Evolutionary conservation across 441 rosid genomes (phyloP).

Genomic region (Erysimum cheiri): DNA sequence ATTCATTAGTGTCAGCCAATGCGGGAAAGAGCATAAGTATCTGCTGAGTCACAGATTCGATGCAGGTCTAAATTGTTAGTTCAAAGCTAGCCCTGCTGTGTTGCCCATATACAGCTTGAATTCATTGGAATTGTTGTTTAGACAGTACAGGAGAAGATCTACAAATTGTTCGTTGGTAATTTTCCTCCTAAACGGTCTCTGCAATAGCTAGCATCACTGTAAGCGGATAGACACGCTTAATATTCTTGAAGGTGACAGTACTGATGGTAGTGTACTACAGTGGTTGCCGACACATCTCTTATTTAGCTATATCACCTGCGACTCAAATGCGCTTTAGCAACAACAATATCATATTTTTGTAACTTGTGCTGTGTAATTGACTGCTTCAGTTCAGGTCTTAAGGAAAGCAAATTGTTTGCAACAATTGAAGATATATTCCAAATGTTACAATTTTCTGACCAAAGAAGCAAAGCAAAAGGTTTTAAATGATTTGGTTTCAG

Average conservation of each 20-base stretch:
- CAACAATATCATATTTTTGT: neutral
- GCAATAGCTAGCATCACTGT: neutral
- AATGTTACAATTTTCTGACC: neutral
- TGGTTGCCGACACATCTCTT: slow-evolving; percentile 3
- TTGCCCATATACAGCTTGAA: neutral
- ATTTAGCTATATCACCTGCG: slow-evolving; percentile 1
- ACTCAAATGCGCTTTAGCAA: neutral
- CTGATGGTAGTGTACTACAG: neutral
- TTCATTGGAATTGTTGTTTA: slow-evolving; percentile 5
- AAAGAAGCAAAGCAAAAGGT: neutral
- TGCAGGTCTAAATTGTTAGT: slow-evolving; percentile 3
- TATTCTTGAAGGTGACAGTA: slow-evolving; percentile 22
- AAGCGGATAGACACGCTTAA: neutral
- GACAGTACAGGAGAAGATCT: slow-evolving; percentile 12
- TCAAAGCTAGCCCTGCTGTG: neutral
- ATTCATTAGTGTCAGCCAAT: slow-evolving; percentile 5
- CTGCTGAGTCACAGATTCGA: neutral
- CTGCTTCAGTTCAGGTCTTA: slow-evolving; percentile 1
- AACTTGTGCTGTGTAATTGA: slow-evolving; percentile 9
- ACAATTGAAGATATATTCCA: neutral
- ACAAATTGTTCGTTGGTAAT: slow-evolving; percentile 4
- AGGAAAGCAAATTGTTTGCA: slow-evolving; percentile 5
- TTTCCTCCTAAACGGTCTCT: slow-evolving; percentile 17
- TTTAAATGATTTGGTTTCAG: neutral
- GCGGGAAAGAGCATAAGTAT: neutral